A percentile compares a stretch with the other conserved stretches of the same genome.
Evolutionary conservation across 148 eudicot species (phyloP).

Genomic region (Vaccinium vitisidaea): DNA sequence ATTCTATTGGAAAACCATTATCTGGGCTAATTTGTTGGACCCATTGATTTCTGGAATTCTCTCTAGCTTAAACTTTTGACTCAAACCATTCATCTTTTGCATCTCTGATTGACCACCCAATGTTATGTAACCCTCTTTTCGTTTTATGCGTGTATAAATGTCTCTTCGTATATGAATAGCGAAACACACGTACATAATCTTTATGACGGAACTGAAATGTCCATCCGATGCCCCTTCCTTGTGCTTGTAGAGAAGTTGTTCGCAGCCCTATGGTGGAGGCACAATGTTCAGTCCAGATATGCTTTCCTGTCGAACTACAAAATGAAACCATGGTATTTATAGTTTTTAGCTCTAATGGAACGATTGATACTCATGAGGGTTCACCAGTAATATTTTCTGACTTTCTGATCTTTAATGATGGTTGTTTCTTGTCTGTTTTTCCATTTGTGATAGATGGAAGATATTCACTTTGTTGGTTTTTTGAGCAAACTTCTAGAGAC

Average conservation of each 20-base stretch:
- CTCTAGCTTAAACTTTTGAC: not conserved
- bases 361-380: not conserved
- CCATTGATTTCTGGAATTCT: not conserved
- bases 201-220: conserved; percentile 6
- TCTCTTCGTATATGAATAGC: not conserved
- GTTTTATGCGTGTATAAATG: not conserved
- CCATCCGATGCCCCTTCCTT: conserved; percentile 18
- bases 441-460: conserved; percentile 55
- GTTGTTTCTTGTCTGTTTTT: not conserved
- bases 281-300: conserved; percentile 86
- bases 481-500: conserved; percentile 87
- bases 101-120: not conserved
- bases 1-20: not conserved
- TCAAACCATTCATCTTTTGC: not conserved
- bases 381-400: not conserved
- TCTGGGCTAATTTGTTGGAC: conserved; percentile 6
- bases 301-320: conserved; percentile 70
- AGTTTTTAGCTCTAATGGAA: not conserved
- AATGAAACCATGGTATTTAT: conserved; percentile 64
- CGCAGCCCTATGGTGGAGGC: conserved; percentile 95
- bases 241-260: conserved; percentile 75
- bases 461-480: conserved; percentile 72
- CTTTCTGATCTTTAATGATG: not conserved
- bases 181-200: not conserved
- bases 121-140: not conserved